Evolutionary conservation across 306 rosid species (phyloP), one percentile per base, ranked within the genome.

Genomic region (Lotus japonicus): DNA sequence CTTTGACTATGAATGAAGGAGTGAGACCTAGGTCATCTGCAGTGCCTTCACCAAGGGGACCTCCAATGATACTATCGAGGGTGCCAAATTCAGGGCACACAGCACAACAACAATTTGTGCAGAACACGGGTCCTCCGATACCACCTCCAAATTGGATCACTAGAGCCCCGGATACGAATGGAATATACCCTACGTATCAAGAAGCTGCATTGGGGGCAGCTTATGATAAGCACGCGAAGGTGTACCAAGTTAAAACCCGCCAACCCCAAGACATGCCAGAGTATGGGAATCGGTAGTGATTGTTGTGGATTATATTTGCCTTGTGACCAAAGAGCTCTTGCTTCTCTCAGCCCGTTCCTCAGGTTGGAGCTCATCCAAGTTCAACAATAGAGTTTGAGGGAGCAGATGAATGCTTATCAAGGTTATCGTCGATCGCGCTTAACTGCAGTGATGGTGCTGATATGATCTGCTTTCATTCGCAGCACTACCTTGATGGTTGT

Each of bases 111-210:
- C 86, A 76, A 65, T 73, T 58, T 70, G 44, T 56, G 77, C 90
- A 81, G 76, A 80, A 66, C 70, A 69, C 57, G 33, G 84, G 81
- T 35, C 96, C 88, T 80, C 97, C 97, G 18, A 69, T 76, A 43
- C 97, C 97, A 10, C 97, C 99, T 49, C 84, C 92, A 44, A 88
- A 86, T 52, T 94, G 99, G 99, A 79, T 88, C 66, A 81, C 81
- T 43, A 90, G 70, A 71, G 81, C 61, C 35, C 85, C 85, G 5
- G 52, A 64, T 67, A 60, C 59, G 3, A 86, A 81, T 75, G 92
- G 88, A 72, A 64, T 84, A 54, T 48, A 76, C 73, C 33, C 19
- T 44, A 68, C 84, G 78, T 87, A 76, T 75, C 92, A 75, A 76
- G 97, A 87, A 79, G 69, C 66, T 64, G 73, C 76, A 28, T 6